Base-by-base conservation (phyloP, 1,284 basidiomycete species). In the Apiotrichum siamense region DNA sequence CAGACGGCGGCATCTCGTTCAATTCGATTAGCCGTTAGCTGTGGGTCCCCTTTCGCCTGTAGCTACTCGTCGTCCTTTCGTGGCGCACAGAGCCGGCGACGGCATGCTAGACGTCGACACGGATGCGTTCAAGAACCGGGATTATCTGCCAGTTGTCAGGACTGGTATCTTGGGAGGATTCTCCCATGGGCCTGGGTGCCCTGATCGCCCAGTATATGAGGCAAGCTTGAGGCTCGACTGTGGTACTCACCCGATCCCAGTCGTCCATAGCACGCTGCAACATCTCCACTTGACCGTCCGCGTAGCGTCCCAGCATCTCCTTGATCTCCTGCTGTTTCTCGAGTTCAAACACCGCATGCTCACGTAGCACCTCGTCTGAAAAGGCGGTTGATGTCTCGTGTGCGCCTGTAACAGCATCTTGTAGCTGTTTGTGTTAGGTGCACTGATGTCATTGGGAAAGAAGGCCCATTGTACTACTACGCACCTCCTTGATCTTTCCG, bases 381-480 rank as follows among this genome's bases (percentile, higher is more conserved):
- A 99, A 97, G 2, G 89, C 89, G 60, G 90, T 89, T 1, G 88
- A 91, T 0, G 93, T 96, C 68, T 97, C 92, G 64, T 97, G 91
- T 0, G 94, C 89, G 4, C 85, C 86, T 0, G 87, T 87, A 7
- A 98, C 94, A 9, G 93, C 96, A 40, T 97, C 93, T 82, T 97
- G 86, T 4, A 98, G 80, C 89, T 93, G 29, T 15, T 31, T 15
- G 29, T 7, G 29, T 31, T 31, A 7, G 29, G 29, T 9, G 29
- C 29, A 15, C 29, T 15, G 15, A 31, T 31, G 29, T 31, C 29
- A 31, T 9, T 31, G 29, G 29, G n/a, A n/a, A n/a, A n/a, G n/a
- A n/a, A n/a, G n/a, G n/a, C n/a, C 15, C 29, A 31, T n/a, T 35
- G 13, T 35, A 13, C 25, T 13, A 23, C 39, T 15, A 69, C 80